phyloP scores from a whole-genome alignment of 2,329 filamentous ascomycete genomes.

The Colletotrichum sp. region DNA sequence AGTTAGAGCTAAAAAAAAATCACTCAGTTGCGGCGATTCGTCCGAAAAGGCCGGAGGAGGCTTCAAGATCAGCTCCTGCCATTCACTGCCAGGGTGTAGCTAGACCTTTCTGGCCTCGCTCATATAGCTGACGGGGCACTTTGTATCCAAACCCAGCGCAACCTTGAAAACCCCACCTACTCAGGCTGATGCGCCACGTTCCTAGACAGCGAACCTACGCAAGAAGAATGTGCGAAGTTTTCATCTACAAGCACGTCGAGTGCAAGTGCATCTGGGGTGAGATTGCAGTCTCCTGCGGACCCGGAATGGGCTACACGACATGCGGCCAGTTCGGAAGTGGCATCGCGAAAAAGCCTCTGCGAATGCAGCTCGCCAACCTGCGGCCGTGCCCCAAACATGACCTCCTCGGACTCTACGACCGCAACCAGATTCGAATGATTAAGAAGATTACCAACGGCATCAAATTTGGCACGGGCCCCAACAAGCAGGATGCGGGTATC shows the following conservation, averaged over 20 bases:
- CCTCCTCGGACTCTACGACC: slow-evolving; percentile 48
- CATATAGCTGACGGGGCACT: not conserved
- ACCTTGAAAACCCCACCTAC: not conserved
- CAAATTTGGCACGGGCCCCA: slow-evolving; percentile 53
- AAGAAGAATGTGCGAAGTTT: slow-evolving; percentile 51
- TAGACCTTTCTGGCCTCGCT: not conserved
- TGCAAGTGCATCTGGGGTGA: slow-evolving; percentile 60
- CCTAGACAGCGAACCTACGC: not conserved
- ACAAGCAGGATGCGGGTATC: slow-evolving; percentile 38
- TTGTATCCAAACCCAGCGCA: not conserved
- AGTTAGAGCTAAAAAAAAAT: not conserved
- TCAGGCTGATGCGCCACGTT: not conserved
- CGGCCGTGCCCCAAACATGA: slow-evolving; percentile 48
- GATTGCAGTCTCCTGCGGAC: slow-evolving; percentile 51
- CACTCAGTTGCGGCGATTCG: not conserved
- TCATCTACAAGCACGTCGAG: slow-evolving; percentile 50
- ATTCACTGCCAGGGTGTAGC: not conserved
- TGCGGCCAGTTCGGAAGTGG: slow-evolving; percentile 43
- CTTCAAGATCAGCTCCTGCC: not conserved
- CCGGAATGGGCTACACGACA: slow-evolving; percentile 54
- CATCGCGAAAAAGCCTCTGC: slow-evolving; percentile 38
- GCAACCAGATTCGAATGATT: slow-evolving; percentile 53
- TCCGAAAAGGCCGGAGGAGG: not conserved
- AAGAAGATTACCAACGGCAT: slow-evolving; percentile 46
- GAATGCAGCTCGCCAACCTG: slow-evolving; percentile 37